These are phyloP conservation scores for Aegilops umbellulata DNA, from an alignment of 176 grass and related monocot genomes.

Conservation along the genomic window DNA sequence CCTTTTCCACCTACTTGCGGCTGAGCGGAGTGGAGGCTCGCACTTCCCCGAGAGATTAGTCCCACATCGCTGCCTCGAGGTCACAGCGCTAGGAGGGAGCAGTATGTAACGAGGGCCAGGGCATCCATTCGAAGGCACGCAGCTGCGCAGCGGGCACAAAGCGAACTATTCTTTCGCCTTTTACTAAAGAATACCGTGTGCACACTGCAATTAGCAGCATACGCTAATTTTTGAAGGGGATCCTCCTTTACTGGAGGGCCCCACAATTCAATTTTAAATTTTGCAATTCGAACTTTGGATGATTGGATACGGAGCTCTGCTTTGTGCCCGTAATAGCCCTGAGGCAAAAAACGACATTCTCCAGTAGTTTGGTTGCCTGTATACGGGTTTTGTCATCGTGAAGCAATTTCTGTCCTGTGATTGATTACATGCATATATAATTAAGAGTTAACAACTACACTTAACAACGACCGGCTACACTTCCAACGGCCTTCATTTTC, in stretches of 20 bases:
- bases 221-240: background rate
- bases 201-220: background rate
- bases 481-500: no score
- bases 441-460: no score
- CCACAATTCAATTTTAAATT: background rate
- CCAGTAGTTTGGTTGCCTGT: no score
- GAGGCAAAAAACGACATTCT: no score
- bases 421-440: no score
- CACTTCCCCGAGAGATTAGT: background rate
- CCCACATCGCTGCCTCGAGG: background rate
- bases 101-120: background rate
- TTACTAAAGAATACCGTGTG: constrained; percentile 8
- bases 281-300: no score
- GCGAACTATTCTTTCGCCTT: constrained; percentile 34
- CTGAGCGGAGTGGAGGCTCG: background rate
- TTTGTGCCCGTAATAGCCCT: no score
- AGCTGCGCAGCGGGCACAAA: constrained; percentile 43
- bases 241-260: background rate
- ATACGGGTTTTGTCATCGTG: no score
- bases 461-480: no score
- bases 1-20: background rate
- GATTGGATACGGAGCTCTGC: no score
- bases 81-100: fast-evolving
- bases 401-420: no score
- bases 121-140: fast-evolving